These are phyloP conservation scores for Psilocybe cyanescens DNA, from an alignment of 768 basidiomycete species.

Conservation along the genomic window DNA sequence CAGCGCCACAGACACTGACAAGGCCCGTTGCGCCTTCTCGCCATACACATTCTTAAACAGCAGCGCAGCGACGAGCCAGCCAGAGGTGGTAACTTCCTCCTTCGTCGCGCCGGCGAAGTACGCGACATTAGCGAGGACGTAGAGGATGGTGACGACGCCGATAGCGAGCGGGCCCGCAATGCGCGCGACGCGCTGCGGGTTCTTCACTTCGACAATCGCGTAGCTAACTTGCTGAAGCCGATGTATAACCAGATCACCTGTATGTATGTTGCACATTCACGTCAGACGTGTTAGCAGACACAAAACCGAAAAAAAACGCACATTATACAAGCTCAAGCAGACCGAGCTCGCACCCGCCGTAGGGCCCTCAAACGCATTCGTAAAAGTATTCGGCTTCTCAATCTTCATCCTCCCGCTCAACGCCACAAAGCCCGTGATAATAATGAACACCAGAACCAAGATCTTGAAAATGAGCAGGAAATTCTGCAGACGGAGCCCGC, in stretches of 20 bases:
- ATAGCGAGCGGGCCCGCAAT: conserved; percentile 68
- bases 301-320: not conserved
- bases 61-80: conserved; percentile 63
- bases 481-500: conserved; percentile 64
- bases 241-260: conserved; percentile 53
- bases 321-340: conserved; percentile 41
- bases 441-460: conserved; percentile 47
- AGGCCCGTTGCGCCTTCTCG: conserved; percentile 40
- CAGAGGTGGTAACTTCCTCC: conserved; percentile 61
- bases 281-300: not conserved
- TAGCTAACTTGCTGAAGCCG: conserved; percentile 75
- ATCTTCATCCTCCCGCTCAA: conserved; percentile 37
- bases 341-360: conserved; percentile 50
- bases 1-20: conserved; percentile 47
- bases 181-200: conserved; percentile 65
- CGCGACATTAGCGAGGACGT: conserved; percentile 64
- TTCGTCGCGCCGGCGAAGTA: conserved; percentile 72
- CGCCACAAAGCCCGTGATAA: conserved; percentile 51
- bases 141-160: conserved; percentile 52
- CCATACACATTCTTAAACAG: conserved; percentile 73
- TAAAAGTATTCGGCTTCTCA: conserved; percentile 37
- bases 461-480: conserved; percentile 63
- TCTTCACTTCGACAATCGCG: conserved; percentile 61
- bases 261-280: conserved; percentile 16
- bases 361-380: conserved; percentile 44